Evolutionary conservation across 2,329 filamentous ascomycete species (phyloP).

Genomic region (Alternaria brassicicola): DNA sequence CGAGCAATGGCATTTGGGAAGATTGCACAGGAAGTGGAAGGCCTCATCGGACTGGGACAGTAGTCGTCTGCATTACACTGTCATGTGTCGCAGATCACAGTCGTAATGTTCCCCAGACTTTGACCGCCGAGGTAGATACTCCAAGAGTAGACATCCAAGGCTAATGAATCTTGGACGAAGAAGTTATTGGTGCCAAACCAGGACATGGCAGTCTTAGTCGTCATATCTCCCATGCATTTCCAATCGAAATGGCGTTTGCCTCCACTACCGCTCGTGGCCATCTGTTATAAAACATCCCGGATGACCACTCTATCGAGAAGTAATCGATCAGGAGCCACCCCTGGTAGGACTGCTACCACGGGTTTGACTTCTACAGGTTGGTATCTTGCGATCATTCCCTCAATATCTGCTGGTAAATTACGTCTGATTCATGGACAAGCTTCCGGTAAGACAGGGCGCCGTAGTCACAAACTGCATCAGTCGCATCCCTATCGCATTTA

Average conservation of each 20-base stretch:
- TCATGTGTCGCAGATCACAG: fast-evolving
- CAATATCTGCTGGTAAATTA: not conserved
- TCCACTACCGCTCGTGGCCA: no score
- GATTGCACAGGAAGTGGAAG: constrained; percentile 64
- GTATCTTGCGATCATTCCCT: no score
- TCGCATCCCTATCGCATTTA: not conserved
- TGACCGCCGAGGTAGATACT: not conserved
- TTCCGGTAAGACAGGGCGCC: not conserved
- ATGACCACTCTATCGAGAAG: no score
- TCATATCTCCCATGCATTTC: not conserved
- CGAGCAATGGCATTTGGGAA: constrained; percentile 73
- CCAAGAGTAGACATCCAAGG: not conserved
- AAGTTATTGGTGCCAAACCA: not conserved
- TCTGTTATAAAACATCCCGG: no score
- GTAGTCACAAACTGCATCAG: not conserved
- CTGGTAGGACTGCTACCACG: no score
- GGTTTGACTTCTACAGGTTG: no score
- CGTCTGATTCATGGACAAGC: not conserved
- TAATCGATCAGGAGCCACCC: no score
- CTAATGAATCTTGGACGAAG: not conserved
- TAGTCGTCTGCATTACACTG: not conserved
- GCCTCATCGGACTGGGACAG: constrained; percentile 22
- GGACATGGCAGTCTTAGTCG: not conserved
- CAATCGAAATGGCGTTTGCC: not conserved
- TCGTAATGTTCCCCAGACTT: no score